Evolutionary conservation across 305 asterid species (phyloP).

Genomic region (Stenogyne calaminthoides): DNA sequence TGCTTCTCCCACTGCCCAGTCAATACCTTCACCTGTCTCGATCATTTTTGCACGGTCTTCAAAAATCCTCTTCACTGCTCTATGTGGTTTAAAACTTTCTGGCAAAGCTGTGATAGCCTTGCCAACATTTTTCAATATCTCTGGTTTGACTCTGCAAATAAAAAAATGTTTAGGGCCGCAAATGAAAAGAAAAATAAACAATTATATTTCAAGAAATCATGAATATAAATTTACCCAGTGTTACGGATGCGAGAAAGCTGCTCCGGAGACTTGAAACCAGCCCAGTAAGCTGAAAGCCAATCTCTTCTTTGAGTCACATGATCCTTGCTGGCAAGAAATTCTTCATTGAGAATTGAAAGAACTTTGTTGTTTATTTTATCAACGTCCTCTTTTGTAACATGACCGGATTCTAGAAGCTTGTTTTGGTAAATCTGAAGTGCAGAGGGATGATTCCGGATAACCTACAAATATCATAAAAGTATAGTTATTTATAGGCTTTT

Average conservation of each 20-base stretch:
- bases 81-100: constrained; percentile 79
- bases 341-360: constrained; percentile 81
- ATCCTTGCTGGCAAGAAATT: constrained; percentile 90
- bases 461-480: constrained; percentile 51
- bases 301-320: constrained; percentile 82
- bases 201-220: neutral
- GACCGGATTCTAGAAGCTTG: constrained; percentile 76
- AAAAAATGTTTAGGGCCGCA: constrained; percentile 16
- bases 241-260: constrained; percentile 91
- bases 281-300: constrained; percentile 99
- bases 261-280: constrained; percentile 94
- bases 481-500: constrained; percentile 44
- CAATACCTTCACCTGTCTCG: constrained; percentile 92
- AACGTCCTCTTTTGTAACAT: constrained; percentile 69
- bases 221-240: constrained; percentile 65
- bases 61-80: constrained; percentile 86
- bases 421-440: constrained; percentile 84
- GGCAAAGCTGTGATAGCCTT: constrained; percentile 83
- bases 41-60: constrained; percentile 95
- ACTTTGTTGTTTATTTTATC: constrained; percentile 76
- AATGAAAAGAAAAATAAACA: constrained; percentile 15
- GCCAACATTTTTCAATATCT: constrained; percentile 91
- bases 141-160: constrained; percentile 84
- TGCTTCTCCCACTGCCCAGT: constrained; percentile 98
- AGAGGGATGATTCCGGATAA: constrained; percentile 88